These are phyloP conservation scores for Vanrija humicola DNA, from an alignment of 1,284 basidiomycete species.

Conservation along the genomic window DNA sequence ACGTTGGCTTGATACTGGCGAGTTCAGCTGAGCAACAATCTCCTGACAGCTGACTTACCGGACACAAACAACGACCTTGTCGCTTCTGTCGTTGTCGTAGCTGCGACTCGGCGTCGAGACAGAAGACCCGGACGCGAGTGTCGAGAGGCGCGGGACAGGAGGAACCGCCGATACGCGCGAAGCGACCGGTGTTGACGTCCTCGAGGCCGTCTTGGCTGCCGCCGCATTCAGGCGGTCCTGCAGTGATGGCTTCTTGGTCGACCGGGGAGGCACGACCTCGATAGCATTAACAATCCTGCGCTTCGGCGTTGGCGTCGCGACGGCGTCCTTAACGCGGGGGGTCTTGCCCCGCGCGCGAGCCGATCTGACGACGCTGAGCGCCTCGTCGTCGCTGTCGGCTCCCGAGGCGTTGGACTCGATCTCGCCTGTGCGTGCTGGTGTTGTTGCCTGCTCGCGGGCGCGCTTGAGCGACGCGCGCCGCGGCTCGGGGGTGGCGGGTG, in stretches of 20 bases:
- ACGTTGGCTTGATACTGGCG: conserved; percentile 43
- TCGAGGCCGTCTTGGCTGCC: conserved; percentile 2
- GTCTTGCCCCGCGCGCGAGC: not conserved
- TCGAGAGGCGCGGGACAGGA: too few relatives aligned
- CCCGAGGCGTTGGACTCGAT: conserved; percentile 4
- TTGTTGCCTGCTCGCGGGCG: not conserved
- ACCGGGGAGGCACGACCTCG: conserved; percentile 9
- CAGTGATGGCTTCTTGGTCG: conserved; percentile 27
- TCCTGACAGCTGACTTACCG: conserved; percentile 26
- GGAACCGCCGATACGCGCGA: too few relatives aligned
- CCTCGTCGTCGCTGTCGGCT: conserved; percentile 5
- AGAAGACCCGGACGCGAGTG: not conserved
- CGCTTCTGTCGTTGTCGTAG: conserved; percentile 10
- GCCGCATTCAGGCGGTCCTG: conserved; percentile 23
- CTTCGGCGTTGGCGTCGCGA: conserved; percentile 5
- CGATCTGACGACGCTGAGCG: not conserved
- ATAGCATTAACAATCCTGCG: conserved; percentile 19
- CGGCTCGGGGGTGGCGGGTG: not conserved
- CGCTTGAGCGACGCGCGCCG: conserved; percentile 1
- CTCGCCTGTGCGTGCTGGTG: conserved; percentile 5
- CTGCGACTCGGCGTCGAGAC: not conserved
- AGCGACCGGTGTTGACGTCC: conserved; percentile 2
- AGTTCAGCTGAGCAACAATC: not conserved
- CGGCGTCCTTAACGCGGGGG: not conserved
- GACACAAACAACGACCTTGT: conserved; percentile 47